phyloP scores from a whole-genome alignment of 2,329 filamentous ascomycete species.

The Botrytis fragariae region DNA sequence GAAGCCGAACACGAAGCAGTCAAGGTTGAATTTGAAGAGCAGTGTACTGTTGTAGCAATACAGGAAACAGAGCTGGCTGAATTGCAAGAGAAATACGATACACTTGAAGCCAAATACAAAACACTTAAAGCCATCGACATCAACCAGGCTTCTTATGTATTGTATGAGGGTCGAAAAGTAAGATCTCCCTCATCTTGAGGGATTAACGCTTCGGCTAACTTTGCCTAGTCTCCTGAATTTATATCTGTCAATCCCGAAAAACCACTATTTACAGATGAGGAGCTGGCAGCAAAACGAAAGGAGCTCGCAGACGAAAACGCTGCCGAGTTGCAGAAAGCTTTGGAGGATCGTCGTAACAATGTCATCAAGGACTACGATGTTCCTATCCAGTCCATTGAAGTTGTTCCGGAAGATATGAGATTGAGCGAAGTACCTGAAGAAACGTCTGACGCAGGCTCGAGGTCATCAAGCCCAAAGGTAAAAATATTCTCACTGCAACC shows the following conservation, averaged over 20 bases:
- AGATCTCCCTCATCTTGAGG: not conserved
- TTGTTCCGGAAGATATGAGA: not conserved
- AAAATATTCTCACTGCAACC: not conserved
- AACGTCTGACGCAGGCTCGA: not conserved
- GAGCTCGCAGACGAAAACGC: not conserved
- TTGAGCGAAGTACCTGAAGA: not conserved
- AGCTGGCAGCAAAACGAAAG: not conserved
- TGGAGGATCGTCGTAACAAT: not conserved
- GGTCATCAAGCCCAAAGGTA: not conserved
- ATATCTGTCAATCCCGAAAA: not conserved
- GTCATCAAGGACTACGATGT: not conserved
- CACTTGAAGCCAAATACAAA: not conserved
- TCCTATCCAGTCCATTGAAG: not conserved
- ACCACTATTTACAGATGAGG: not conserved
- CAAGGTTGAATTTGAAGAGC: not conserved
- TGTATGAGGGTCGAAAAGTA: not conserved
- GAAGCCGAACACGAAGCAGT: too few species aligned
- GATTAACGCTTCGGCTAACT: not conserved
- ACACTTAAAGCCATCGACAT: not conserved
- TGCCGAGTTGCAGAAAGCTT: not conserved
- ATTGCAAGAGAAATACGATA: not conserved
- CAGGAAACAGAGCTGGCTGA: not conserved
- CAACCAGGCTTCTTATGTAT: not conserved
- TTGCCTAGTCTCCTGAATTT: not conserved
- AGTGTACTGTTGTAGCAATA: not conserved